Base-by-base conservation (phyloP, 192 early-diverging fungal genomes). In the Ambispora gerdemannii region DNA sequence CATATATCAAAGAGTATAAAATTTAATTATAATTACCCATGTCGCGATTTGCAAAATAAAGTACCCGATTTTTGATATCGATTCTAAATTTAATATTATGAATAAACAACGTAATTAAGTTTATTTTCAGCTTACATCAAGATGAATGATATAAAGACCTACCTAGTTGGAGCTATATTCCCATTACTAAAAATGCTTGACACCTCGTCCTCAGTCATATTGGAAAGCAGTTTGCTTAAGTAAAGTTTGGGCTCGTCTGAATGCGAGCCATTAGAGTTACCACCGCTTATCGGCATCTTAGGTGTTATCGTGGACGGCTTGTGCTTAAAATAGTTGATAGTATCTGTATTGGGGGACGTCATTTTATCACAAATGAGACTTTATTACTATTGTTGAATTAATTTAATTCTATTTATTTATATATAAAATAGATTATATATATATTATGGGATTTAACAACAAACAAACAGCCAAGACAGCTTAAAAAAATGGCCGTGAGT, bases 151-250 rank as follows among this genome's bases (percentile, higher is more conserved):
- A n/a, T n/a, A n/a, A n/a, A n/a, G 43, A 50, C 63, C 31, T 68
- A 78, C 77, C 70, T 67, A 38, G 67, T 43, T 3, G 67, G 66
- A n/a, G n/a, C n/a, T n/a, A n/a, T n/a, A 1, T 78, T 61, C 56
- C 62, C 69, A 13, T 50, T 56, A 15, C 61, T 58, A 50, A 78
- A 58, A n/a, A 71, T 33, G 7, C 73, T 66, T 56, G 49, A 68
- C 4, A 78, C 22, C 50, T 78, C 77, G 27, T 55, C 61, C 20
- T 78, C 67, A 27, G 43, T 68, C 36, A 72, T 62, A 60, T 33
- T 61, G 27, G 19, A 35, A 6, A 58, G 72, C 17, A 78, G 25
- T 3, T 32, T 30, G 28, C 65, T 51, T 28, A 75, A 31, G 59
- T 75, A 75, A 47, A 78, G 47, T 20, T 33, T 7, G n/a, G 68